Evolutionary conservation across 2,329 filamentous ascomycete species (phyloP).

Genomic region (Trichoderma brevicompactum): DNA sequence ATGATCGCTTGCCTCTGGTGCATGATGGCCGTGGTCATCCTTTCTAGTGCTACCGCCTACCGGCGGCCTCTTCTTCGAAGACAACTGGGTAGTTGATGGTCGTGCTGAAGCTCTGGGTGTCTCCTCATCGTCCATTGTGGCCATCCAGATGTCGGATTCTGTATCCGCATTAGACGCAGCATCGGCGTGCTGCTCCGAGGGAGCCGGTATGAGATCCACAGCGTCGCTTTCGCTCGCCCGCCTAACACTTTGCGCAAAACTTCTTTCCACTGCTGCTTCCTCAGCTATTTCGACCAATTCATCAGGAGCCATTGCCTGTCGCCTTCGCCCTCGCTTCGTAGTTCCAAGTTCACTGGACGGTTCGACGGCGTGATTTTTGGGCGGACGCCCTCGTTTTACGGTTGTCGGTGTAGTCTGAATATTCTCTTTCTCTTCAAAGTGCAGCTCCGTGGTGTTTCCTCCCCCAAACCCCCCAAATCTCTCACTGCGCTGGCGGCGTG

Average conservation of each 20-base stretch:
- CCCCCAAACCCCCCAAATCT: slow-evolving; percentile 37
- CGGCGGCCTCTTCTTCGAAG: slow-evolving; percentile 23
- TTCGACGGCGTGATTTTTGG: slow-evolving; percentile 37
- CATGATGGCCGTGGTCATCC: slow-evolving; percentile 39
- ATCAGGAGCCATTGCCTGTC: slow-evolving; percentile 36
- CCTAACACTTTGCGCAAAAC: slow-evolving; percentile 28
- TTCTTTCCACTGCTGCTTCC: slow-evolving; percentile 31
- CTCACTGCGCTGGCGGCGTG: slow-evolving; percentile 42
- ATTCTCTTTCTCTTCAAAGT: slow-evolving; percentile 31
- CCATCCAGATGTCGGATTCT: slow-evolving; percentile 54
- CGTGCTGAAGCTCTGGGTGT: slow-evolving; percentile 41
- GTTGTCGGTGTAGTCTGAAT: slow-evolving; percentile 42
- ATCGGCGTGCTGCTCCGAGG: slow-evolving; percentile 28
- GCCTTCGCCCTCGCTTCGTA: slow-evolving; percentile 30
- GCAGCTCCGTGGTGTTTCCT: slow-evolving; percentile 38
- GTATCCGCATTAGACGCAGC: slow-evolving; percentile 31
- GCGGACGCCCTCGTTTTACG: slow-evolving; percentile 39
- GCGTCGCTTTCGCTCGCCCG: slow-evolving; percentile 36
- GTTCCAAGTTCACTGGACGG: slow-evolving; percentile 36
- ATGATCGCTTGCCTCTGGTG: slow-evolving; percentile 40
- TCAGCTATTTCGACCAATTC: slow-evolving; percentile 38
- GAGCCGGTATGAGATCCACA: slow-evolving; percentile 39
- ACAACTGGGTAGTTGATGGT: slow-evolving; percentile 22
- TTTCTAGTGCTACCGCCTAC: slow-evolving; percentile 32
- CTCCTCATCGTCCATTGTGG: slow-evolving; percentile 45